Base-by-base conservation (phyloP, 176 grass and related monocot species). In the Bonia amplexicaulis region DNA sequence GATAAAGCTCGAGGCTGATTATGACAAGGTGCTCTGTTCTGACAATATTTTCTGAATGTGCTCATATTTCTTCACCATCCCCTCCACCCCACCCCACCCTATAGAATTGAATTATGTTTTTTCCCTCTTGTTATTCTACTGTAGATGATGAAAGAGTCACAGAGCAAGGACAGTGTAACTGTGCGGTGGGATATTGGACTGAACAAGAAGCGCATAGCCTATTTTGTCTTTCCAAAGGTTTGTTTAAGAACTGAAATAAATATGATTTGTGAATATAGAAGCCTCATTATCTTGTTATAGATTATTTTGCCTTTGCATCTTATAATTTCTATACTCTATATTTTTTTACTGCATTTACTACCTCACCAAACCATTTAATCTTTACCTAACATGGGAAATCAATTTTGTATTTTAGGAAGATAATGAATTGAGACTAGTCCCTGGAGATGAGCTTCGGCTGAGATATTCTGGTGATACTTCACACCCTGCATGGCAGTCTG, bases 151-250 rank as follows among this genome's bases (percentile, higher is more conserved):
- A 99, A 99, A 96, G 97, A 99, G 78, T 95, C 97, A 12, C 97
- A 99, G 78, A 99, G 97, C 87, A 99, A 99, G 88, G 97, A 99
- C 71, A 99, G 93, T 84, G 82, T 99, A 55, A 96, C 91, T 82
- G 87, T 99, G 53, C 88, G 97, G 41, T 99, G 97, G 97, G 97
- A 99, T 77, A 82, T 99, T 86, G 97, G 97, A 69, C 90, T 99
- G 76, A 99, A 99, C 84, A 99, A 96, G 84, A 99, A 99, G 66
- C 97, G 97, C 54, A 58, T 99, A 71, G 97, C 97, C 44, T 99
- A 99, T 82, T 99, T 99, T 73, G 91, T 99, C 66, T 99, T 99
- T 91, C 97, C 97, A 40, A 99, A 99, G 97, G 97, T 94, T 90
- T 33, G 70, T 42, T 82, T 69, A 51, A 73, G 55, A 81, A 76